These are phyloP conservation scores for Hemileccinum impolitum DNA, from an alignment of 768 basidiomycete species.

Conservation along the genomic window DNA sequence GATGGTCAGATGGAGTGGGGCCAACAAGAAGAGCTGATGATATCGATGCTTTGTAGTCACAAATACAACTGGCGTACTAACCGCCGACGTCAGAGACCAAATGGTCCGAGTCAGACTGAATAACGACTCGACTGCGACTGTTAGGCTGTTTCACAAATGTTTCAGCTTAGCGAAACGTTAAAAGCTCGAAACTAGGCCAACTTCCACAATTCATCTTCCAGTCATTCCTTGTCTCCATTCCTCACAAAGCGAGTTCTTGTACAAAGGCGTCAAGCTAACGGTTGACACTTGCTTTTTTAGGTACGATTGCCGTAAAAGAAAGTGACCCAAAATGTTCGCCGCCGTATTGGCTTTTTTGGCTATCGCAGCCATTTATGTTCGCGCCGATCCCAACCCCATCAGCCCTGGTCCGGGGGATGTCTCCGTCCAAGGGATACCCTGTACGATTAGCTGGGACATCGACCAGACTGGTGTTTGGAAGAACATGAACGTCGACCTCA, in stretches of 20 bases:
- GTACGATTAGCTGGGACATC: constrained; percentile 55
- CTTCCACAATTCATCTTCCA: neutral
- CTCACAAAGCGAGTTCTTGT: constrained; percentile 5
- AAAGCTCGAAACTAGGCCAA: neutral
- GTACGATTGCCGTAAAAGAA: constrained; percentile 7
- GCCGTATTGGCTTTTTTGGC: constrained; percentile 19
- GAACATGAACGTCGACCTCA: constrained; percentile 71
- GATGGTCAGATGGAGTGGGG: too few relatives aligned
- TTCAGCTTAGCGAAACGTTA: neutral
- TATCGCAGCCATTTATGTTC: constrained; percentile 34
- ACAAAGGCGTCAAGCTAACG: neutral
- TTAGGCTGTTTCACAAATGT: constrained; percentile 1
- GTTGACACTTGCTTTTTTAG: neutral
- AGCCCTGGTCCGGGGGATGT: constrained; percentile 56
- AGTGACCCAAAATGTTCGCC: constrained; percentile 15
- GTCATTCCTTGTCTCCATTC: constrained; percentile 10
- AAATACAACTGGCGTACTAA: neutral
- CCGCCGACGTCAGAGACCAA: constrained; percentile 1
- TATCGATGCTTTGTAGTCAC: neutral
- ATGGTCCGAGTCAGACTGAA: neutral
- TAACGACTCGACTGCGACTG: neutral
- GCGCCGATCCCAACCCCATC: constrained; percentile 56
- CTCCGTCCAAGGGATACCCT: constrained; percentile 55
- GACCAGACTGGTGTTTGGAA: constrained; percentile 65
- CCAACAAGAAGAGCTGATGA: too few relatives aligned